phyloP scores from a whole-genome alignment of 306 rosid species.

The Gleditsia sinensis region DNA sequence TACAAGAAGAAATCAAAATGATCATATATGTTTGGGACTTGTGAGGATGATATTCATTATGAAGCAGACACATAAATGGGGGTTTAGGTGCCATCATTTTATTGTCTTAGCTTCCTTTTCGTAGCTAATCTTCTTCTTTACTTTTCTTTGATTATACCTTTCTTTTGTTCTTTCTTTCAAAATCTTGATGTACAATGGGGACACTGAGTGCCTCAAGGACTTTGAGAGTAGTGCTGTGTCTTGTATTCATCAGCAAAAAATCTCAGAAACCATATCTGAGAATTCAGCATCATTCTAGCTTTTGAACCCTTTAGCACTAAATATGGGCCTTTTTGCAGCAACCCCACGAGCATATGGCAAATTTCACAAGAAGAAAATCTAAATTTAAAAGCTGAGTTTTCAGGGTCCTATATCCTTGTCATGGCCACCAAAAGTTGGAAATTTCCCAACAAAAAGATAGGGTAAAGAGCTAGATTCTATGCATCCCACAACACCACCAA shows the following conservation, averaged over 20 bases:
- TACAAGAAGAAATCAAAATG: constrained; percentile 30
- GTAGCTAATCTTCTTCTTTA: constrained; percentile 8
- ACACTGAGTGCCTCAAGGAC: constrained; percentile 55
- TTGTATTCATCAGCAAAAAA: constrained; percentile 84
- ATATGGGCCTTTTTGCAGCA: constrained; percentile 45
- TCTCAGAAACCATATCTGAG: constrained; percentile 50
- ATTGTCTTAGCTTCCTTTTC: constrained; percentile 27
- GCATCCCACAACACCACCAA: constrained; percentile 29
- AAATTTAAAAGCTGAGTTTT: constrained; percentile 38
- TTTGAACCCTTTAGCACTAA: constrained; percentile 55
- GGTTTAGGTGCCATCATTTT: constrained; percentile 27
- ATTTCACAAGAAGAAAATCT: constrained; percentile 36
- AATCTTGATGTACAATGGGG: constrained; percentile 43
- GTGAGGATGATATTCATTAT: constrained; percentile 30
- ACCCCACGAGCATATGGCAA: constrained; percentile 53
- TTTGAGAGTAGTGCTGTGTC: constrained; percentile 56
- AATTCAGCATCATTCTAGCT: constrained; percentile 71
- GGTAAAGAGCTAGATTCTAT: constrained; percentile 58
- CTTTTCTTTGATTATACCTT: constrained; percentile 41
- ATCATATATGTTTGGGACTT: constrained; percentile 31
- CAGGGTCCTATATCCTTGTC: constrained; percentile 49
- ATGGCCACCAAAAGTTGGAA: constrained; percentile 57
- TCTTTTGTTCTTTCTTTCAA: constrained; percentile 24
- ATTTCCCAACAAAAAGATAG: constrained; percentile 42
- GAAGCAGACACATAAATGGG: constrained; percentile 23